These are phyloP conservation scores for Crassisporium funariophilum DNA, from an alignment of 768 basidiomycete genomes.

Conservation along the genomic window DNA sequence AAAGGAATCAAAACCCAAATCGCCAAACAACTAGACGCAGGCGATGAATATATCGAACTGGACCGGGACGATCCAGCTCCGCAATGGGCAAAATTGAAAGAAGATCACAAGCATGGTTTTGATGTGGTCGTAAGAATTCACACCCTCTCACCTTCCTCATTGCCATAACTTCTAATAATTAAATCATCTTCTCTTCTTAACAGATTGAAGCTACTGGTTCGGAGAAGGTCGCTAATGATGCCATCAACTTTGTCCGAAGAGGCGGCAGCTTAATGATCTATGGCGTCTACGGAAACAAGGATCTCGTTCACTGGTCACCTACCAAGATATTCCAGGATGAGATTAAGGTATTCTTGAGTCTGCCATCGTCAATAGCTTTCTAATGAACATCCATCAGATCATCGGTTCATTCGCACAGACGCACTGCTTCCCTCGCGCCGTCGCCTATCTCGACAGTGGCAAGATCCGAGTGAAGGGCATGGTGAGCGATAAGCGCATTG, in stretches of 20 bases:
- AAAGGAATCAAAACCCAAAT: constrained; percentile 90
- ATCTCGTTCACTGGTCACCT: constrained; percentile 83
- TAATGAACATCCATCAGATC: constrained; percentile 52
- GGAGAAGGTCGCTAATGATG: constrained; percentile 80
- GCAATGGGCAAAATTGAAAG: constrained; percentile 79
- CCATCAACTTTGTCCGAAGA: constrained; percentile 87
- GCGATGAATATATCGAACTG: constrained; percentile 83
- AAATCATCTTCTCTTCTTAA: constrained; percentile 3
- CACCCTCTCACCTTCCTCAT: constrained; percentile 1
- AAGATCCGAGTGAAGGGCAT: constrained; percentile 83
- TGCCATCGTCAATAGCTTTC: not conserved
- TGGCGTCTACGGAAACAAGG: constrained; percentile 87
- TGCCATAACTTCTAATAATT: constrained; percentile 5
- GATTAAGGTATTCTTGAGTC: constrained; percentile 36
- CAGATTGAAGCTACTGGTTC: constrained; percentile 62
- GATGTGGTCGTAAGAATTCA: constrained; percentile 62
- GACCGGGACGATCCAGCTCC: constrained; percentile 70
- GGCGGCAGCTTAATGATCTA: constrained; percentile 88
- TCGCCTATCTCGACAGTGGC: constrained; percentile 85
- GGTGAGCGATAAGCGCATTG: constrained; percentile 30
- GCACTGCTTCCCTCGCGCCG: constrained; percentile 87
- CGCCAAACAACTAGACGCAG: constrained; percentile 75
- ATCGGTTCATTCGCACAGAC: constrained; percentile 91
- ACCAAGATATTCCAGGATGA: constrained; percentile 79
- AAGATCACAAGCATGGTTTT: constrained; percentile 83